Evolutionary conservation across 306 rosid genomes (phyloP).

Genomic region (Echinosophora koreensis): DNA sequence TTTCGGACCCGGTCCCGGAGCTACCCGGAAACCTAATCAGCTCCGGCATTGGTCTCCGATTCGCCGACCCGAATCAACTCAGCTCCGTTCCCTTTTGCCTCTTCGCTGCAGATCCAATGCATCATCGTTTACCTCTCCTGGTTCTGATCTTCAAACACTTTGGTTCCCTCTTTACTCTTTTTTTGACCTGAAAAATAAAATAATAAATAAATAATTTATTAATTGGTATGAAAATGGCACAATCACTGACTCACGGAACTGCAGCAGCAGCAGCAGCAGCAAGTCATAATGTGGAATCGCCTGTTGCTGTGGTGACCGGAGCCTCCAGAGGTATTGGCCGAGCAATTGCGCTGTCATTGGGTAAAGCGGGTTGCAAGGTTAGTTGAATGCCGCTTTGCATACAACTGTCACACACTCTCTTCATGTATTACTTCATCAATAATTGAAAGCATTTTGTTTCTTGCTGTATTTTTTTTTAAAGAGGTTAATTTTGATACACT

Average conservation of each 20-base stretch:
- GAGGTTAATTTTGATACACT: no score
- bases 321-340: conserved; percentile 91
- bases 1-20: conserved; percentile 41
- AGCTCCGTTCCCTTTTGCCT: conserved; percentile 36
- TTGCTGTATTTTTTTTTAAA: no score
- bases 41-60: conserved; percentile 54
- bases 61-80: conserved; percentile 39
- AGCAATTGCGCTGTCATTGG: conserved; percentile 78
- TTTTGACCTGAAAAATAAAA: neutral
- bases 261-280: conserved; percentile 62
- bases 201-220: no score
- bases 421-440: no score
- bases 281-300: conserved; percentile 59
- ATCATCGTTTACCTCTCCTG: conserved; percentile 45
- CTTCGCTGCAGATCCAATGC: conserved; percentile 55
- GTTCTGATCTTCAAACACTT: conserved; percentile 38
- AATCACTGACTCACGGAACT: no score
- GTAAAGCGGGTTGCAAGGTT: conserved; percentile 89
- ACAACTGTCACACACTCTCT: neutral
- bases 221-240: neutral
- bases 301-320: conserved; percentile 82
- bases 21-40: conserved; percentile 10
- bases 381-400: neutral
- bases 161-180: neutral
- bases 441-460: no score